These are phyloP conservation scores for Hanseniaspora guilliermondii DNA, from an alignment of 805 yeast genomes.

Conservation along the genomic window DNA sequence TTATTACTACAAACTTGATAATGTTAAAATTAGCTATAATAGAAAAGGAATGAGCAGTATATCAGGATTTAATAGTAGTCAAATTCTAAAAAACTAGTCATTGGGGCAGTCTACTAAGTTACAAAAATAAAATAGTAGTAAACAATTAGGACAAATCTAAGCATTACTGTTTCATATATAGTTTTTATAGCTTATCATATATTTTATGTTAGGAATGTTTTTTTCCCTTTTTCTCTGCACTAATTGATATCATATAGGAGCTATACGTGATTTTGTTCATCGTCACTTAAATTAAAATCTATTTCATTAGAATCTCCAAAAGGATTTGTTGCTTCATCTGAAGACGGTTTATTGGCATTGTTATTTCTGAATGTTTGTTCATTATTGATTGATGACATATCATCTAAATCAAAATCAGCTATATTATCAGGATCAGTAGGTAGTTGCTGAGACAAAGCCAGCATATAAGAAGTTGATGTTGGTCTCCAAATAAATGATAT, in stretches of 20 bases:
- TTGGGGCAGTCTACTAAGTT: no score
- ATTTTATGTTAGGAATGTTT: no score
- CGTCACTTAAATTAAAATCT: slow-evolving; percentile 13
- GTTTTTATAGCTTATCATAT: no score
- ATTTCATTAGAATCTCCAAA: slow-evolving; percentile 4
- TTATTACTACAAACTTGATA: no score
- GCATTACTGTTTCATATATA: no score
- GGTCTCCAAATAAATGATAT: slow-evolving; percentile 95
- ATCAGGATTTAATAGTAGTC: no score
- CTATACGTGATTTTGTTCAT: slow-evolving; percentile 7
- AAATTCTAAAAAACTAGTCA: no score
- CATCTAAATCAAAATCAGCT: slow-evolving; percentile 54
- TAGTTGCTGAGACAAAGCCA: slow-evolving; percentile 86
- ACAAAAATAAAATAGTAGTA: no score
- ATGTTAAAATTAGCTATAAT: no score
- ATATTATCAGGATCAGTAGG: slow-evolving; percentile 67
- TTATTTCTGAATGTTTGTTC: slow-evolving; percentile 26
- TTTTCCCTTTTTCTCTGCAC: neutral
- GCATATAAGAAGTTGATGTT: slow-evolving; percentile 83
- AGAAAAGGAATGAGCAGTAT: no score
- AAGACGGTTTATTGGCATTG: neutral
- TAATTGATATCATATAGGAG: neutral
- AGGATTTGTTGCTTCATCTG: slow-evolving; percentile 21
- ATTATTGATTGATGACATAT: slow-evolving; percentile 35
- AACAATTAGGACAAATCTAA: no score